These are phyloP conservation scores for Tricholoma terreum DNA, from an alignment of 768 basidiomycete species.

Conservation along the genomic window DNA sequence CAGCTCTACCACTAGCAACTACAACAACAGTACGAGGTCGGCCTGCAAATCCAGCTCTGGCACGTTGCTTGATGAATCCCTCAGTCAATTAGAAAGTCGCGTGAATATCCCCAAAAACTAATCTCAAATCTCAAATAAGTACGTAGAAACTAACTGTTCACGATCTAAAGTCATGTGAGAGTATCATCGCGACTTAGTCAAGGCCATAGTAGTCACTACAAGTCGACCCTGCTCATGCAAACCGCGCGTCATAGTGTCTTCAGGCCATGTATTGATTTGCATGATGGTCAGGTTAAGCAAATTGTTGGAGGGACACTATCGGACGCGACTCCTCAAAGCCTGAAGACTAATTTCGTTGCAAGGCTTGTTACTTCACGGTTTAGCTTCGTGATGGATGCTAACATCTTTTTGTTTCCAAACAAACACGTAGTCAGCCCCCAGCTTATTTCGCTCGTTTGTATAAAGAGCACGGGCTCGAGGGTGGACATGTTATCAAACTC, in stretches of 20 bases:
- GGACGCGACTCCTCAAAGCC: constrained; percentile 50
- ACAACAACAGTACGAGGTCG: too few species aligned
- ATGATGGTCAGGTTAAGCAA: constrained; percentile 95
- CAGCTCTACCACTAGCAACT: too few species aligned
- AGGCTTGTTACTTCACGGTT: constrained; percentile 45
- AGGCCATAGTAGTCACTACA: too few species aligned
- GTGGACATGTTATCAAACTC: constrained; percentile 96
- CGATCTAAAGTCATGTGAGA: neutral
- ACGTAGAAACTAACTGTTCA: too few species aligned
- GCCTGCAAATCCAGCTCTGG: too few species aligned
- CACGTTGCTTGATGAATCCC: too few species aligned
- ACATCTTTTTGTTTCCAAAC: neutral
- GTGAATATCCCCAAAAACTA: too few species aligned
- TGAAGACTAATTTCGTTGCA: constrained; percentile 90
- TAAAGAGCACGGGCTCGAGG: constrained; percentile 59
- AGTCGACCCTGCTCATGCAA: constrained; percentile 24
- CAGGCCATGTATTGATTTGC: constrained; percentile 95
- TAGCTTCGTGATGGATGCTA: constrained; percentile 6
- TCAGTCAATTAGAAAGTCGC: too few species aligned
- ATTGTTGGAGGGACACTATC: constrained; percentile 95
- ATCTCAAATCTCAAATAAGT: too few species aligned
- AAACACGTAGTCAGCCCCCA: constrained; percentile 64
- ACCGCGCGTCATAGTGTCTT: constrained; percentile 53
- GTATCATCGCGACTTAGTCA: neutral
- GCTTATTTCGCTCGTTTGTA: constrained; percentile 82